A percentile compares a stretch with the other conserved stretches of the same genome.
Evolutionary conservation across 2,329 filamentous ascomycete genomes (phyloP).

Genomic region (Pseudophaeomoniella oleicola): DNA sequence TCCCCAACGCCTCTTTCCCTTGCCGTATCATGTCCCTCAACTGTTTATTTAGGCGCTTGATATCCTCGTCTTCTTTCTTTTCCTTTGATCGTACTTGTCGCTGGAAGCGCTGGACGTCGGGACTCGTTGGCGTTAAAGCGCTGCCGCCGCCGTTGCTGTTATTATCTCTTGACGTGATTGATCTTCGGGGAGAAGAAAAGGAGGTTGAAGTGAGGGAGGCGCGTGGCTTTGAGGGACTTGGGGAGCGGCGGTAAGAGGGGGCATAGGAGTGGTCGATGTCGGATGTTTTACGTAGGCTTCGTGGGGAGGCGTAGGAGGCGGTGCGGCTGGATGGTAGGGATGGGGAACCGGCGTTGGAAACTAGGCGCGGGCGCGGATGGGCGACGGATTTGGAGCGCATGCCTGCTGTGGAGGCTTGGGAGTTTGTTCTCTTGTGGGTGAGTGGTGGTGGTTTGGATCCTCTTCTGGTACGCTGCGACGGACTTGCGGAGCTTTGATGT

Average conservation of each 20-base stretch:
- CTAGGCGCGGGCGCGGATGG: constrained; percentile 23
- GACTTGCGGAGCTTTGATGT: no score
- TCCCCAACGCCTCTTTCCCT: constrained; percentile 72
- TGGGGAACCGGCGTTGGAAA: constrained; percentile 35
- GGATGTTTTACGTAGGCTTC: constrained; percentile 8
- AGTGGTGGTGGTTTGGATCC: background rate
- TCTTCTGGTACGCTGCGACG: background rate
- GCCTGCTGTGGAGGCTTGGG: constrained; percentile 9
- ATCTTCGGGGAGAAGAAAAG: constrained; percentile 10
- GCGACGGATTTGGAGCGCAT: constrained; percentile 1
- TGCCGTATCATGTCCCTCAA: constrained; percentile 79
- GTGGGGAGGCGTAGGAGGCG: constrained; percentile 20
- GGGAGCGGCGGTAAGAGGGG: constrained; percentile 7
- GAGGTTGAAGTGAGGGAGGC: constrained; percentile 1
- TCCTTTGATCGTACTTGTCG: constrained; percentile 60
- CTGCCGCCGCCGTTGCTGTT: background rate
- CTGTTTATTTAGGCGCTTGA: constrained; percentile 64
- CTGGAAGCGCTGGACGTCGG: constrained; percentile 59
- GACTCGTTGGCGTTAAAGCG: constrained; percentile 4
- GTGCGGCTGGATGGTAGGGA: constrained; percentile 25
- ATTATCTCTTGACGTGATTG: background rate
- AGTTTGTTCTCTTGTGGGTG: constrained; percentile 14
- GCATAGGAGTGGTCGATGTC: constrained; percentile 2
- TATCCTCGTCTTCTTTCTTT: constrained; percentile 61
- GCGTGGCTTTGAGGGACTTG: constrained; percentile 2